Evolutionary conservation across 768 basidiomycete species (phyloP), one percentile per base, ranked within the genome.

Genomic region (Gymnopilus dilepis): DNA sequence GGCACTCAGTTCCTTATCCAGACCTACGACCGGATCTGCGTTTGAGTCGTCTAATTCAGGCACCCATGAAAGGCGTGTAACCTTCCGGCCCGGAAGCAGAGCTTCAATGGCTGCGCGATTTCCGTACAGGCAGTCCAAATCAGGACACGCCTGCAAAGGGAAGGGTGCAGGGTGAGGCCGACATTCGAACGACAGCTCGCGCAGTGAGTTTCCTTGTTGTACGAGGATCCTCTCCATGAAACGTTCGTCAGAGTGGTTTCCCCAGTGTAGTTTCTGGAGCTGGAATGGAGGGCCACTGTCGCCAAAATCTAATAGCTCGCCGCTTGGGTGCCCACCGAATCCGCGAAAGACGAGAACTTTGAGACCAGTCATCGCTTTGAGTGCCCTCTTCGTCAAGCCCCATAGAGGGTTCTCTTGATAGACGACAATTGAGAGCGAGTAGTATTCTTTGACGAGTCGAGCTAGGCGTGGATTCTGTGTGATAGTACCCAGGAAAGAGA

Each of bases 11-110:
- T 54, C 64, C n/a, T 47, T 33, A 6, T 56, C 38, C 5, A 54
- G 24, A 26, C 55, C 60, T 21, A 43, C 31, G 1, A 57, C 21
- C 15, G 31, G 52, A 50, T 30, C 61, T 12, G 21, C 33, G 17
- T 47, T 37, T 6, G 52, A 26, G 22, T 65, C 64, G 37, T 61
- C 61, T 15, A 65, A 19, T 11, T 61, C 62, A 3, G 67, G 67
- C 13, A 67, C 58, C 67, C 67, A 67, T 22, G 62, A 41, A 3
- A 67, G 53, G 19, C 24, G 43, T 2, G 34, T 34, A 3, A 67
- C 37, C 2, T 43, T 13, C 17, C 67, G 45, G 0, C 60, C 59
- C 2, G 67, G 67, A 2, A 67, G 59, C 15, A 67, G 45, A 1
- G 56, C 43, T 28, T 63, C 59, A 3, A 67, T 43, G 21, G 64